A percentile compares a stretch with the other conserved stretches of the same genome.
phyloP scores from a whole-genome alignment of 306 rosid species.

The Cucurbita argyrosperma region DNA sequence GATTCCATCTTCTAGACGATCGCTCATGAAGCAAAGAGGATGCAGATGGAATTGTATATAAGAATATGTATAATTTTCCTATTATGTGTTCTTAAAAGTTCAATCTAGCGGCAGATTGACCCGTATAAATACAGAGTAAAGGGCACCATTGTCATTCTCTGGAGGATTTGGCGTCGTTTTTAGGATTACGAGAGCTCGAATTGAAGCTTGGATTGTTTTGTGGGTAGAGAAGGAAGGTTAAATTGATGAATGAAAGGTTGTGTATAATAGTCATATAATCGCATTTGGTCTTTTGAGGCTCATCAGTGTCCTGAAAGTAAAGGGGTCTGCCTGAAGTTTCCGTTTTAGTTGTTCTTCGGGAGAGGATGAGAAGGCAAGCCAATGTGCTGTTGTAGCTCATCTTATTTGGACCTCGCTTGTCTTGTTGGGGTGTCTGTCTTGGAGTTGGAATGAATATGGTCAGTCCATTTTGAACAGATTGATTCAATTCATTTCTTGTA shows the following conservation, averaged over 20 bases:
- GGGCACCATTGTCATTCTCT: neutral
- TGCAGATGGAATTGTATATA: conserved; percentile 1
- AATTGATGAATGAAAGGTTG: neutral
- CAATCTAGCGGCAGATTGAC: neutral
- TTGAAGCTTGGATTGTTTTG: neutral
- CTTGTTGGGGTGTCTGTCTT: neutral
- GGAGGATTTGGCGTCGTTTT: neutral
- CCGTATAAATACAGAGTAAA: neutral
- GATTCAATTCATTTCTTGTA: neutral
- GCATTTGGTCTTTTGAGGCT: neutral
- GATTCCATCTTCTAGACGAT: conserved; percentile 28
- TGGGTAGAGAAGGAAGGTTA: neutral
- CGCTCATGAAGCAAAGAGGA: neutral
- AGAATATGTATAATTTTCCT: neutral
- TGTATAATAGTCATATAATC: neutral
- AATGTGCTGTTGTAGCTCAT: neutral
- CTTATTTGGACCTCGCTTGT: too few species aligned
- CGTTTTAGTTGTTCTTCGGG: neutral
- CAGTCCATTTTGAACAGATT: neutral
- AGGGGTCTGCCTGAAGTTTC: neutral
- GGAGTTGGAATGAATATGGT: neutral
- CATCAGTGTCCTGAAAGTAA: neutral
- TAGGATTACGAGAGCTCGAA: neutral
- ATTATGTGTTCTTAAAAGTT: neutral
- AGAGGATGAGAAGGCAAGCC: neutral